Evolutionary conservation across 306 rosid species (phyloP), one percentile per base, ranked within the genome.

Genomic region (Mimosa bimucronata): DNA sequence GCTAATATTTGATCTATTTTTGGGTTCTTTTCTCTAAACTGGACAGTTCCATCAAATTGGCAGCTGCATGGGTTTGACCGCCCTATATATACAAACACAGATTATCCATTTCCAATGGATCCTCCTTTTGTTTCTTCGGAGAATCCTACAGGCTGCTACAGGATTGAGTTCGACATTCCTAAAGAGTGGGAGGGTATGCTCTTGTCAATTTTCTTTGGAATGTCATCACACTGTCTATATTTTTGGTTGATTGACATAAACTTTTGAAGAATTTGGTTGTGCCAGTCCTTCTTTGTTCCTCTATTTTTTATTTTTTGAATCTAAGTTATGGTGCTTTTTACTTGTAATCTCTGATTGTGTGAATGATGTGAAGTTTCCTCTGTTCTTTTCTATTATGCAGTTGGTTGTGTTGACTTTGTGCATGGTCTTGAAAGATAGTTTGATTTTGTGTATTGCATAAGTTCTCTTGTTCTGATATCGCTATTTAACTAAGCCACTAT

Each of bases 11-110:
- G 11, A 26, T 67, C 79, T 13, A 26, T 83, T 73, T 85, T 83
- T 87, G 74, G 69, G 68, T 71, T 80, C 40, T 67, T 83, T 79
- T 66, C 21, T 79, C 73, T 42, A 70, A 77, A 70, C 83, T 89
- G 82, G 85, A 83, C 96, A 92, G 98, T 95, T 89, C 98, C 98
- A 84, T 92, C 98, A 13, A 95, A 93, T 86, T 95, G 98, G 98
- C 98, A 95, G 82, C 61, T 92, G 88, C 98, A 91, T 80, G 98
- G 98, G 34, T 95, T 88, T 82, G 98, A 95, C 81, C 57, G 73
- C 82, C 98, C 98, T n/a, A 95, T 95, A 78, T 92, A 95, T 79
- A 89, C 98, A 23, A 95, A 95, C 41, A n/a, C 71, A 10, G 65
- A 26, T 4, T 92, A 95, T 87, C 98, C 98, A 50, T 91, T 95